Base-by-base conservation (phyloP, 768 basidiomycete genomes). In the Phaffia australis region DNA sequence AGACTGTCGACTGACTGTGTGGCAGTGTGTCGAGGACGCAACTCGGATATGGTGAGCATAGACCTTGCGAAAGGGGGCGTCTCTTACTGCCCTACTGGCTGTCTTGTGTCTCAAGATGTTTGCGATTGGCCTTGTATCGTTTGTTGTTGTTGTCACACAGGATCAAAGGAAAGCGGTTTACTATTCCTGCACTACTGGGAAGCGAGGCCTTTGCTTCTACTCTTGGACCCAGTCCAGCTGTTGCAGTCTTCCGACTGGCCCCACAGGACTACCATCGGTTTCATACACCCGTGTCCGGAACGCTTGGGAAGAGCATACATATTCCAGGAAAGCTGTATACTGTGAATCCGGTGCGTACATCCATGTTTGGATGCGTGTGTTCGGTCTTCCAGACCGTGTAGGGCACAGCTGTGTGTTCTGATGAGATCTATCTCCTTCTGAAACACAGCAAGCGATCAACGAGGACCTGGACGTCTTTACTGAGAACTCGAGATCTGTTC, bases 201-300 rank as follows among this genome's bases (percentile, higher is more conserved):
- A 75, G 78, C 23, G 75, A 79, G 0, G 73, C 76, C 56, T 76
- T 83, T 1, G 79, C 81, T 0, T 69, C 76, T 30, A 78, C 81
- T 2, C 68, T 73, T 27, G 66, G 71, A 11, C 71, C 56, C 29
- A 60, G 68, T 7, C 75, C 76, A 8, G 57, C 72, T 27, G 72
- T 89, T 1, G 86, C 86, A 0, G 83, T 86, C 65, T 85, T 87
- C 75, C 80, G 88, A 60, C 82, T 90, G 21, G 87, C 89, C 0
- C 89, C 87, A 0, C 73, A 74, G n/a, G 88, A 89, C 73, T 89
- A 89, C 71, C 88, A 89, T 73, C 83, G 87, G 18, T 88, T 86
- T 80, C 87, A 88, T 69, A 81, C 81, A 46, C 86, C 86, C 18
- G 77, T 85, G 30, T 84, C 85, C 62, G 84, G 80, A 48, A 80